A percentile compares a stretch with the other conserved stretches of the same genome.
phyloP scores from a whole-genome alignment of 75 land plant genomes.

The Sequoia sempervirens region DNA sequence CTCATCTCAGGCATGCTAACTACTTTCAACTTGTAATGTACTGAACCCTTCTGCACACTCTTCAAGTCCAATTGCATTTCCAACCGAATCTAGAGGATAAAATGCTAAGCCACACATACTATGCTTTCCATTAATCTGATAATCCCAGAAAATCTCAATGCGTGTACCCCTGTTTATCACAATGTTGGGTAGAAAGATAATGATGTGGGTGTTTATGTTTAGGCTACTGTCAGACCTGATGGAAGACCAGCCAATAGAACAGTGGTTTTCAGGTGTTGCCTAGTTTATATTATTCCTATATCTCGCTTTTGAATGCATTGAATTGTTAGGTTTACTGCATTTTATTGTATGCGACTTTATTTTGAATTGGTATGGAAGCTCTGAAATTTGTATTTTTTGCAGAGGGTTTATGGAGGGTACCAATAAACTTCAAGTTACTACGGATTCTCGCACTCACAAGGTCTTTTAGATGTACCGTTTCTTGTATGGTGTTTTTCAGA shows the following conservation, averaged over 20 bases:
- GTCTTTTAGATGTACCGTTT: slow-evolving; percentile 15
- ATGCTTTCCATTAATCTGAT: not conserved
- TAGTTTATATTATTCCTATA: not conserved
- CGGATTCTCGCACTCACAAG: slow-evolving; percentile 71
- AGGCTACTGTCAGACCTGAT: slow-evolving; percentile 77
- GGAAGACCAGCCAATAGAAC: slow-evolving; percentile 89
- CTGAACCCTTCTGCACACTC: slow-evolving; percentile 6
- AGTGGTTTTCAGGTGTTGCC: slow-evolving; percentile 73
- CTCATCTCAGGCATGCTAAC: slow-evolving; percentile 44
- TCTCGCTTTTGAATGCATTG: not conserved
- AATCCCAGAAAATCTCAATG: not conserved
- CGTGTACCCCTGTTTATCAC: not conserved
- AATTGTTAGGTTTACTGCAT: not conserved
- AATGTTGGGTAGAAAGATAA: not conserved
- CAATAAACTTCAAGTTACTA: slow-evolving; percentile 73
- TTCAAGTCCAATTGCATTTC: not conserved
- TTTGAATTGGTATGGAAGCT: not conserved
- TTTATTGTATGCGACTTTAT: not conserved
- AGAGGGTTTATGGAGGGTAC: slow-evolving; percentile 72
- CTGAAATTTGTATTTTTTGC: slow-evolving; percentile 10
- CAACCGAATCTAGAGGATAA: not conserved
- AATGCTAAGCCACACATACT: not conserved
- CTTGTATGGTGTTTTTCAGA: not conserved
- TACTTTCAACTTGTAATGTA: slow-evolving; percentile 54
- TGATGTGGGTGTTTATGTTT: slow-evolving; percentile 8